Evolutionary conservation across 1,284 basidiomycete genomes (phyloP), one percentile per base, ranked within the genome.

Genomic region (Heliocybe sulcata): DNA sequence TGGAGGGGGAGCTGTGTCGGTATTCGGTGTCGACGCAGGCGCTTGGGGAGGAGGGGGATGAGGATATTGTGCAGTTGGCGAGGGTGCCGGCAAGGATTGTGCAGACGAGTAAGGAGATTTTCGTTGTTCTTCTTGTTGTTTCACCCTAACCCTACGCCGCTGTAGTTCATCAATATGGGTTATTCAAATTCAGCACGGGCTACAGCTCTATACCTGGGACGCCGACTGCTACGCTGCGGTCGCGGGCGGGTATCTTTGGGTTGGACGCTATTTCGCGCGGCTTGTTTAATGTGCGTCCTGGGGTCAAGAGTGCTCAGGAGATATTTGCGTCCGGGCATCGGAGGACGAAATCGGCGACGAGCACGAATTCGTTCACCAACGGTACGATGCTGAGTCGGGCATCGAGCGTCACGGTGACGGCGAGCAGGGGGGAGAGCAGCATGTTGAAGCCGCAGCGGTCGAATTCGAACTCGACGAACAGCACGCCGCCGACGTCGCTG

Each of bases 211-310:
- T 79, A 19, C 92, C 92, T 9, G 81, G 84, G 0, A 95, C 92
- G 0, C 92, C 92, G 1, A 90, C 88, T 0, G 79, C 82, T 8
- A 72, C 61, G 35, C 68, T 75, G 14, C 84, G 87, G 48, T 86
- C 90, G 2, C 83, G 87, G 58, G 87, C 85, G 1, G 83, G 87
- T 14, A 90, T 92, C 56, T 91, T 94, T 63, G 84, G 88, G 27
- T 75, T 95, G 50, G 92, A 94, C 63, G 86, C 82, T 14, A 85
- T 95, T 61, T 92, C 91, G 20, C 77, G 87, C 52, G 88, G 87
- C 65, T 73, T 92, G 26, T 90, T 91, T 67, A 82, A 78, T 59
- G 66, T 79, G 2, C 77, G 81, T 8, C 77, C 85, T 42, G 81
- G 78, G 12, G 80, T 78, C 2, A 72, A 79, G 11, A 82, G 81